A percentile compares a stretch with the other conserved stretches of the same genome.
Evolutionary conservation across 2,329 filamentous ascomycete genomes (phyloP).

Genomic region (Lasiodiplodia sp.): DNA sequence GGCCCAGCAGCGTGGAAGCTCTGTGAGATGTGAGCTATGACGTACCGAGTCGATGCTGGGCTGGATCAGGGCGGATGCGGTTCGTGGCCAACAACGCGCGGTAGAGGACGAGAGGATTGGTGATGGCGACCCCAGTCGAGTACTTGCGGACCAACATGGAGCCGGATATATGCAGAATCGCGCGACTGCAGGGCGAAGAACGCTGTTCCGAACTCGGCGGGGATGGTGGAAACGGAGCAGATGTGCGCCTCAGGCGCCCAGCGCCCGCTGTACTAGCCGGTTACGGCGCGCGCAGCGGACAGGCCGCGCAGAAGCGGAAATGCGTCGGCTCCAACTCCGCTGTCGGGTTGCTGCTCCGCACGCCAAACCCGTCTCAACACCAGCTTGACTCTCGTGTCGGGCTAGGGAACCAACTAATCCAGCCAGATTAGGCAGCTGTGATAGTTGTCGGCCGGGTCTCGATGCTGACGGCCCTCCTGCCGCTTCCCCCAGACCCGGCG

Average conservation of each 20-base stretch:
- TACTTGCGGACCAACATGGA: slow-evolving; percentile 29
- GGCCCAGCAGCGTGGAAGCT: not conserved
- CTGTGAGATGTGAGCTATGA: slow-evolving; percentile 17
- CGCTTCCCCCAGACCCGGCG: slow-evolving; percentile 4
- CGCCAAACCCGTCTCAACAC: not conserved
- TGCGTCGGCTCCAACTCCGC: slow-evolving; percentile 5
- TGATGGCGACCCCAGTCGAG: slow-evolving; percentile 54
- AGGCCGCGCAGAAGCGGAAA: not conserved
- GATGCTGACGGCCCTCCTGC: slow-evolving; percentile 5
- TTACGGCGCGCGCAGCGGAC: slow-evolving; percentile 9
- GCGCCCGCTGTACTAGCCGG: not conserved
- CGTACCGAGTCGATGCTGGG: slow-evolving; percentile 69
- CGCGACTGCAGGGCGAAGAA: slow-evolving; percentile 1
- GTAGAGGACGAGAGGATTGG: slow-evolving; percentile 79
- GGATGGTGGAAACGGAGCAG: slow-evolving; percentile 3
- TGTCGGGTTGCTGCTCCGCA: not conserved
- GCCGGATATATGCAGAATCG: slow-evolving; percentile 9
- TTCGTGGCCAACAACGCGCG: slow-evolving; percentile 73
- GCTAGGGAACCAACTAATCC: not conserved
- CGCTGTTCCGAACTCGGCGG: slow-evolving; percentile 27
- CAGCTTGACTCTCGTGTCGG: not conserved
- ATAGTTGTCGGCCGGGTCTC: not conserved
- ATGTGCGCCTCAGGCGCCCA: slow-evolving; percentile 22
- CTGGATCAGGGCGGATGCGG: slow-evolving; percentile 71
- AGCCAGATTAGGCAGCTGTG: not conserved